These are phyloP conservation scores for Trichocomaceae sp. DNA, from an alignment of 2,329 filamentous ascomycete genomes.

Conservation along the genomic window DNA sequence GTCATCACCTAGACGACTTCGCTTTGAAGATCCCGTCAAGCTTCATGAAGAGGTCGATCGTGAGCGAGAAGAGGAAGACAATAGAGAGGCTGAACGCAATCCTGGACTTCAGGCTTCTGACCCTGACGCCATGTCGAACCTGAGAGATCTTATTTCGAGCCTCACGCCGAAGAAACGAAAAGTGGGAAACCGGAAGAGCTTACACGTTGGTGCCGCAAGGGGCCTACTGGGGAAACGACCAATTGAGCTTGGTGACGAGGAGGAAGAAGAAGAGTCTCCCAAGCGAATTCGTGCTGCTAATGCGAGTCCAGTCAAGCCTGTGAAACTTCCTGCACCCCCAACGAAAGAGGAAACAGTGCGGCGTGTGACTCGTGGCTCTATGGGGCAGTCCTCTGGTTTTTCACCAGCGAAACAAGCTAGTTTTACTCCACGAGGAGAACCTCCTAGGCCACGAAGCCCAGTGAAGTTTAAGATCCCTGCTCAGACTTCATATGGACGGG, in stretches of 20 bases:
- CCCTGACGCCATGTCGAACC: conserved; percentile 57
- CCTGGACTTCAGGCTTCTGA: conserved; percentile 43
- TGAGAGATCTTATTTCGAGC: conserved; percentile 71
- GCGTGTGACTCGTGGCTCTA: conserved; percentile 46
- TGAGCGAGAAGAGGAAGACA: conserved; percentile 55
- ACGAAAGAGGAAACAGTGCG: conserved; percentile 62
- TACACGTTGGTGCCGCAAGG: conserved; percentile 66
- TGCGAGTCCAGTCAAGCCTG: conserved; percentile 69
- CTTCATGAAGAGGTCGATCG: conserved; percentile 59
- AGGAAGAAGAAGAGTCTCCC: conserved; percentile 49
- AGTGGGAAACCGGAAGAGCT: conserved; percentile 64
- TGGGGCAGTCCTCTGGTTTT: conserved; percentile 32
- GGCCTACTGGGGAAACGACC: conserved; percentile 70
- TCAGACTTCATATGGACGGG: conserved; percentile 4
- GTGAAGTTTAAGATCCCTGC: conserved; percentile 31
- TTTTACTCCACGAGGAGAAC: conserved; percentile 48
- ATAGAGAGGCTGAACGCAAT: conserved; percentile 53
- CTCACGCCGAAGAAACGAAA: conserved; percentile 68
- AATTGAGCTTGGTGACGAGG: conserved; percentile 60
- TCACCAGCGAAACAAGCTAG: conserved; percentile 30
- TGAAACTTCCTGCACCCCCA: conserved; percentile 62
- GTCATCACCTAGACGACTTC: conserved; percentile 42
- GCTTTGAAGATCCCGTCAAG: conserved; percentile 59
- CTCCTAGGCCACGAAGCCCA: conserved; percentile 3
- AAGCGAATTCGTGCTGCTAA: conserved; percentile 67